Evolutionary conservation across 495 filamentous ascomycete genomes (phyloP).

Genomic region (Aspergillus coremiiformis): DNA sequence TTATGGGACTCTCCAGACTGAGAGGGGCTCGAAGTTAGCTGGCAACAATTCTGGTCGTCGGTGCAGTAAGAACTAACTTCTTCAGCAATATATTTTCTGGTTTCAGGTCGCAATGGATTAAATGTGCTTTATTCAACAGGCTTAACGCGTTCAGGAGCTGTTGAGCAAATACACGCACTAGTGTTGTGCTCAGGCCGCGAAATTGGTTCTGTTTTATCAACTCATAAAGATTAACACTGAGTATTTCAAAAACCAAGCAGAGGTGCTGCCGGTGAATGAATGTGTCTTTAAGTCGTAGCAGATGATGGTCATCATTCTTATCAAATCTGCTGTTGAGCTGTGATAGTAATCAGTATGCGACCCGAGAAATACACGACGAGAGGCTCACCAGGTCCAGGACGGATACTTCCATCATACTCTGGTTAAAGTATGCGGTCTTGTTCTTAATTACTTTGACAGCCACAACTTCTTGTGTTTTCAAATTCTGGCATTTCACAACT

Average conservation of each 20-base stretch:
- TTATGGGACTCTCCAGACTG: constrained; percentile 94
- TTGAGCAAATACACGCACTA: constrained; percentile 96
- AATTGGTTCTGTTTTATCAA: constrained; percentile 99
- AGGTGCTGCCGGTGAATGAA: constrained; percentile 98
- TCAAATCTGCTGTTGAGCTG: constrained; percentile 97
- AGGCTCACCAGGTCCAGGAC: constrained; percentile 82
- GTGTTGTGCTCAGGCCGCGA: constrained; percentile 91
- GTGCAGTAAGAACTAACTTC: constrained; percentile 51
- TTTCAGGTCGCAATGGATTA: constrained; percentile 98
- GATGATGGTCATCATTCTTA: constrained; percentile 98
- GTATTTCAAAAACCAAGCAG: constrained; percentile 92
- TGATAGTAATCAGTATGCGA: constrained; percentile 17
- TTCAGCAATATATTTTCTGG: constrained; percentile 98
- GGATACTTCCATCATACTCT: constrained; percentile 99
- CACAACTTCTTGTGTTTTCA: constrained; percentile 96
- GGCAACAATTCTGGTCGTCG: too few species aligned
- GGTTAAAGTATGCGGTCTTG: constrained; percentile 98
- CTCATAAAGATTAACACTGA: constrained; percentile 98
- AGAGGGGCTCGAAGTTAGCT: constrained; percentile 5
- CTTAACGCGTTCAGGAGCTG: constrained; percentile 90
- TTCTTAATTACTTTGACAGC: constrained; percentile 99
- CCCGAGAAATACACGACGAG: neutral
- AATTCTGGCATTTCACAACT: constrained; percentile 98
- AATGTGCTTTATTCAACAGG: constrained; percentile 87
- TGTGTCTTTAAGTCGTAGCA: constrained; percentile 92